Evolutionary conservation across 768 basidiomycete genomes (phyloP), one percentile per base, ranked within the genome.

Genomic region (Podaxis sp.): DNA sequence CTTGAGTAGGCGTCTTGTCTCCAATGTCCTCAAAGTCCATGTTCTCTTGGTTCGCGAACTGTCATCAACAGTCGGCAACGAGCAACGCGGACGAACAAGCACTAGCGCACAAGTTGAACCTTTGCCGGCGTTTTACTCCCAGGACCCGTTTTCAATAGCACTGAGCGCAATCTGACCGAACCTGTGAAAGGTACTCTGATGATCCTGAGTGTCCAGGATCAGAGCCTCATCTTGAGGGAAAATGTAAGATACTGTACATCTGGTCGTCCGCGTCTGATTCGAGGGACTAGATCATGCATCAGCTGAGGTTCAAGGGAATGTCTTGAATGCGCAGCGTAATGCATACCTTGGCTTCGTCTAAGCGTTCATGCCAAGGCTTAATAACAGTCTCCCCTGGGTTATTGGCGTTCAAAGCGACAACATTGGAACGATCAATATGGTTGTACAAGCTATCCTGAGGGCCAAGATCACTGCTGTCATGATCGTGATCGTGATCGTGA

Each of bases 221-320:
- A 62, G 32, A 62, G 21, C 21, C n/a, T 16, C 18, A 55, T 46
- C 36, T 57, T 37, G 56, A 59, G 27, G 59, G 38, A 50, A 50
- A 38, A 6, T 32, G 55, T 4, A 35, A 28, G 14, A 36, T 50
- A 42, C 53, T 44, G 66, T 72, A 92, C 91, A 97, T 72, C 72
- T 93, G 90, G 69, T 95, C 94, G 72, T 96, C 95, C 36, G 90
- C 89, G 64, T 97, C 95, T 16, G 92, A 94, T 72, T 94, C 90
- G 61, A 95, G 70, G 62, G 75, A 91, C 94, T 97, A 64, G 6
- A 23, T 57, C 44, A 58, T 35, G 4, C 65, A 57, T 61, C n/a
- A 55, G 32, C 16, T 7, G 32, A 32, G 1, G 32, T 32, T 32
- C 32, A 32, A 32, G 32, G 9, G 9, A 9, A 5, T 32, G 32